A percentile compares a stretch with the other conserved stretches of the same genome.
These are phyloP conservation scores for Ascochyta rabiei DNA, from an alignment of 2,329 filamentous ascomycete species.

Conservation along the genomic window DNA sequence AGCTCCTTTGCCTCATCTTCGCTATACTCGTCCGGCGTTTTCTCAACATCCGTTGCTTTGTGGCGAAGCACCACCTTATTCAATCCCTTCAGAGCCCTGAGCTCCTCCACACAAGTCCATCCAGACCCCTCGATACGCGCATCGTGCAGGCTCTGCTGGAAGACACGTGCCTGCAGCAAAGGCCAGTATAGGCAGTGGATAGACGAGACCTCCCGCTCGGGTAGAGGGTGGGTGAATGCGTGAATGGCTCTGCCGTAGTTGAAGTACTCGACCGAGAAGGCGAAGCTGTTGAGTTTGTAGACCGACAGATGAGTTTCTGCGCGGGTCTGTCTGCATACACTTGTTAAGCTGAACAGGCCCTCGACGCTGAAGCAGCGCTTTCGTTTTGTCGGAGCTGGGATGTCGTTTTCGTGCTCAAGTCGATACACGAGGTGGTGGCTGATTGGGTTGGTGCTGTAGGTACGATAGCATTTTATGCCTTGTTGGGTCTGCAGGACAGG, in stretches of 20 bases:
- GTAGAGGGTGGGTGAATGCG: background rate
- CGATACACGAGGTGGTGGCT: background rate
- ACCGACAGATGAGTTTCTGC: background rate
- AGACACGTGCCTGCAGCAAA: background rate
- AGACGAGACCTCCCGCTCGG: background rate
- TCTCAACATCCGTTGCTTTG: background rate
- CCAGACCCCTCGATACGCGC: background rate
- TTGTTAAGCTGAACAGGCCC: background rate
- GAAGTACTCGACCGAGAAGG: background rate
- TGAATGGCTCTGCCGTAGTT: background rate
- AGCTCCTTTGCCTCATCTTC: background rate
- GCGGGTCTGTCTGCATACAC: conserved; percentile 1
- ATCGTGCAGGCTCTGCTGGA: background rate
- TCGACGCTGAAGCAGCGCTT: conserved; percentile 6
- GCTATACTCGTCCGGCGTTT: background rate
- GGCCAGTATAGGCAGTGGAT: conserved; percentile 1
- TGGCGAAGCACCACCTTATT: background rate
- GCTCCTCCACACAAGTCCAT: background rate
- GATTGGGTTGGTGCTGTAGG: background rate
- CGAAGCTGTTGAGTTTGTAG: conserved; percentile 2
- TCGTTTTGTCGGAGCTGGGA: background rate
- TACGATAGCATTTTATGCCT: background rate
- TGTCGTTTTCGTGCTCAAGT: background rate
- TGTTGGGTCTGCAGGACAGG: background rate
- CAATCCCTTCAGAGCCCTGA: background rate